These are phyloP conservation scores for Sarcomyxa edulis DNA, from an alignment of 768 basidiomycete genomes.

Conservation along the genomic window DNA sequence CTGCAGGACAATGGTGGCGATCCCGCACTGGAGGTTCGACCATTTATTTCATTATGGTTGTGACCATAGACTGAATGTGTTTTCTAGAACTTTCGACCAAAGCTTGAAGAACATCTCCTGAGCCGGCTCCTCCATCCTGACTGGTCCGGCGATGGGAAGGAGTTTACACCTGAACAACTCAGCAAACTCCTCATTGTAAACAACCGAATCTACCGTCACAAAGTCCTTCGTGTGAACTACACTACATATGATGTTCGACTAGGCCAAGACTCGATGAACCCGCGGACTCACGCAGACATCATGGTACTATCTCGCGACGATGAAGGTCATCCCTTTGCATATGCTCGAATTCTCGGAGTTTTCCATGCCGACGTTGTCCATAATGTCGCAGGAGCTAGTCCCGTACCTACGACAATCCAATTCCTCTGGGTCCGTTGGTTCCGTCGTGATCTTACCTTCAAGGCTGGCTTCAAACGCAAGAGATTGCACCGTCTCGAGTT, in stretches of 20 bases:
- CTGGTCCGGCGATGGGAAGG: slow-evolving; percentile 10
- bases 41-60: too few relatives aligned
- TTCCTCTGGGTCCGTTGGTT: slow-evolving; percentile 15
- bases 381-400: not conserved
- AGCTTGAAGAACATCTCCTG: slow-evolving; percentile 16
- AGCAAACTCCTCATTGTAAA: slow-evolving; percentile 9
- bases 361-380: slow-evolving; percentile 13
- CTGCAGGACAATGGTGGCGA: slow-evolving; percentile 2
- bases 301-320: slow-evolving; percentile 12
- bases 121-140: not conserved
- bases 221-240: slow-evolving; percentile 19
- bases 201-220: slow-evolving; percentile 20
- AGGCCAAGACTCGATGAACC: slow-evolving; percentile 27
- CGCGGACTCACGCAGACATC: slow-evolving; percentile 19
- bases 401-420: slow-evolving; percentile 1
- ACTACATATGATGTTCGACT: slow-evolving; percentile 23
- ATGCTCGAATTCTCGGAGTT: slow-evolving; percentile 13
- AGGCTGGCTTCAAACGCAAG: slow-evolving; percentile 1
- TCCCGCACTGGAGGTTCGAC: too few relatives aligned
- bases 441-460: slow-evolving; percentile 1
- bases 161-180: slow-evolving; percentile 6
- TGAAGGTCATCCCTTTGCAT: slow-evolving; percentile 8
- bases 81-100: slow-evolving; percentile 17
- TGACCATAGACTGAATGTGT: too few relatives aligned
- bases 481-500: slow-evolving; percentile 6